phyloP scores from a whole-genome alignment of 1,284 basidiomycete genomes.

The Ganoderma sinense region DNA sequence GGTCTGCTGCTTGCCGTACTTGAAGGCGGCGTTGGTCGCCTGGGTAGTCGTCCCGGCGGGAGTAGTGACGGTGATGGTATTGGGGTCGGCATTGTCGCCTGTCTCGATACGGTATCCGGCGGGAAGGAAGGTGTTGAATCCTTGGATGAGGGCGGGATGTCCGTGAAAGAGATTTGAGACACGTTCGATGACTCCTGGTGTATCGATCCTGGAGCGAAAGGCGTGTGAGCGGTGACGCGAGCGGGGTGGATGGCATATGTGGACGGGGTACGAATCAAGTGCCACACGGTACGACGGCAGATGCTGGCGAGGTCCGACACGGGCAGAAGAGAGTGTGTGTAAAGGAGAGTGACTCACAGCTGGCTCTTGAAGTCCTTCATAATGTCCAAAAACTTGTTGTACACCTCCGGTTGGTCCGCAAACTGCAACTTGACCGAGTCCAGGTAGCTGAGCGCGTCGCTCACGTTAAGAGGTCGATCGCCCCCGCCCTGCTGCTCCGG shows the following conservation, averaged over 20 bases:
- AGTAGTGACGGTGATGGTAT: slow-evolving; percentile 89
- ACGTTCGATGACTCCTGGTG: slow-evolving; percentile 94
- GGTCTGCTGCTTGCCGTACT: slow-evolving; percentile 16
- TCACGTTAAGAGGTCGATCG: slow-evolving; percentile 73
- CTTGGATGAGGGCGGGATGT: slow-evolving; percentile 92
- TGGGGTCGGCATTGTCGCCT: slow-evolving; percentile 60
- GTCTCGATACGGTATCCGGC: slow-evolving; percentile 93
- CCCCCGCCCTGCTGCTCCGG: slow-evolving; percentile 6
- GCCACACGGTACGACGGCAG: neutral
- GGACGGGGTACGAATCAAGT: neutral
- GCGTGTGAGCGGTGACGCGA: neutral
- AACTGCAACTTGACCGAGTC: slow-evolving; percentile 94
- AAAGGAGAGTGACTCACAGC: slow-evolving; percentile 58
- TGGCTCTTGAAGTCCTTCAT: slow-evolving; percentile 99
- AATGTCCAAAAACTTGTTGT: slow-evolving; percentile 95
- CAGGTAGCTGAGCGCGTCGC: slow-evolving; percentile 93
- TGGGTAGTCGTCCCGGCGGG: slow-evolving; percentile 69
- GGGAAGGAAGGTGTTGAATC: slow-evolving; percentile 98
- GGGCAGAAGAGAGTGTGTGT: neutral
- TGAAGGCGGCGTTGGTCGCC: slow-evolving; percentile 37
- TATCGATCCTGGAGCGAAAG: slow-evolving; percentile 80
- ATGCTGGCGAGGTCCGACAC: neutral
- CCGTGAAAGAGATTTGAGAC: slow-evolving; percentile 94
- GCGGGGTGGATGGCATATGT: neutral
- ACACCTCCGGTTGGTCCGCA: slow-evolving; percentile 88